Base-by-base conservation (phyloP, 1,284 basidiomycete species). In the Kwoniella shivajii region DNA sequence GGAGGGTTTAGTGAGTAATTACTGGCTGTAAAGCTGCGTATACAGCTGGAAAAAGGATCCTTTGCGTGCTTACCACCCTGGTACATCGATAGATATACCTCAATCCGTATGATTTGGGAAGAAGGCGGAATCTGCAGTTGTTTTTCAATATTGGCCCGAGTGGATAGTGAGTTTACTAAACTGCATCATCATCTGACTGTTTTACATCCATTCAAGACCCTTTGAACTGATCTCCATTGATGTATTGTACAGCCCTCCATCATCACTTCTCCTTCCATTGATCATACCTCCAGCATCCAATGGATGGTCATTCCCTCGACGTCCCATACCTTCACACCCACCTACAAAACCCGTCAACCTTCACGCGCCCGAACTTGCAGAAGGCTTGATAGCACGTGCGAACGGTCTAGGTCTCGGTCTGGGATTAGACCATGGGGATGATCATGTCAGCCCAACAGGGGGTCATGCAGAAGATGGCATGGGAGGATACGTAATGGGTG, bases 91-190 rank as follows among this genome's bases (percentile, higher is more conserved):
- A 89, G 86, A 80, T 79, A 0, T 98, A 96, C 68, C 81, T 90
- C 18, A 98, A 98, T 70, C 92, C 89, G 6, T 98, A 93, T 72
- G 88, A 99, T 72, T 79, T 96, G 6, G 95, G 95, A 80, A 85
- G 73, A 59, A 82, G 75, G 27, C 56, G 82, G 59, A 98, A 99
- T 72, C 77, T 98, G 5, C 76, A 85, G 62, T 73, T 92, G 27
- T 96, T 96, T 74, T 97, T 98, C 80, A 96, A 97, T 67, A 69
- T 94, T 31, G 90, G 90, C 11, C 79, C 82, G 14, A 82, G 82
- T 14, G 87, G 88, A 78, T 90, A 92, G 90, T 94, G 72, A 67
- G 89, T 84, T 1, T 20, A 31, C 33, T n/a, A 24, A 20, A 34
- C 16, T 41, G 29, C 14, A n/a, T 24, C 18, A 29, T 20, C 54